Conservation (phyloP, 331 rosid species). For the Quercus lobata region DNA sequence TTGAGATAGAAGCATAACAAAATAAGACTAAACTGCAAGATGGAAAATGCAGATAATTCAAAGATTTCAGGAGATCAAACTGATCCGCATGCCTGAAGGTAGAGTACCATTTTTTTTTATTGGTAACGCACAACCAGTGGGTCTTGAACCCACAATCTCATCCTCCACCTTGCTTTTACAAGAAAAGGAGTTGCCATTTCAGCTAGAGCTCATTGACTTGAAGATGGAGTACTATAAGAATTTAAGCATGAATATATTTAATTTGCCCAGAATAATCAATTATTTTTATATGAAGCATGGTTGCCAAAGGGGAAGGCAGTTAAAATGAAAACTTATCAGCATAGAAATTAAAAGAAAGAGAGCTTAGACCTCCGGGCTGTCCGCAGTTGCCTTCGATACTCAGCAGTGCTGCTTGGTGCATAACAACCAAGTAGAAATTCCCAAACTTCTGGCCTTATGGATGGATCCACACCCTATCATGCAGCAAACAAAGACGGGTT, state of each 20-base stretch:
- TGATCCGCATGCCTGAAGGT: neutral
- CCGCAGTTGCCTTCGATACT: slow-evolving; percentile 63
- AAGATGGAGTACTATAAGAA: neutral
- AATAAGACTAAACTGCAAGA: neutral
- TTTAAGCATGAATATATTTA: neutral
- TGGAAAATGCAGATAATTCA: neutral
- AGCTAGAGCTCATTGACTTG: neutral
- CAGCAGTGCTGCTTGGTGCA: slow-evolving; percentile 70
- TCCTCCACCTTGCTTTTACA: too few relatives aligned
- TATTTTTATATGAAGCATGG: neutral
- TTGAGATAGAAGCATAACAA: neutral
- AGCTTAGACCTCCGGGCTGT: slow-evolving; percentile 71
- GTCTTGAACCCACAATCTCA: too few relatives aligned
- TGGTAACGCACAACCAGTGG: too few relatives aligned
- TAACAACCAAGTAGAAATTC: slow-evolving; percentile 95
- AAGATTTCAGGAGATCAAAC: neutral
- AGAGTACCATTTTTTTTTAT: neutral
- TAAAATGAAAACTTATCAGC: neutral
- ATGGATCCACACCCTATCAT: slow-evolving; percentile 87
- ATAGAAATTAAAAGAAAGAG: slow-evolving; percentile 12
- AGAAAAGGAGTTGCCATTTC: too few relatives aligned
- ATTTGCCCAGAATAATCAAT: neutral
- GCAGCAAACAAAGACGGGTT: slow-evolving; percentile 18
- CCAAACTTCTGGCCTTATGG: slow-evolving; percentile 90
- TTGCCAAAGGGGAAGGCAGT: neutral